Percentiles rank a stretch among this genome's conserved stretches.
These are phyloP conservation scores for Centrapalus pauciflorus DNA, from an alignment of 129 eudicot genomes.

Conservation along the genomic window DNA sequence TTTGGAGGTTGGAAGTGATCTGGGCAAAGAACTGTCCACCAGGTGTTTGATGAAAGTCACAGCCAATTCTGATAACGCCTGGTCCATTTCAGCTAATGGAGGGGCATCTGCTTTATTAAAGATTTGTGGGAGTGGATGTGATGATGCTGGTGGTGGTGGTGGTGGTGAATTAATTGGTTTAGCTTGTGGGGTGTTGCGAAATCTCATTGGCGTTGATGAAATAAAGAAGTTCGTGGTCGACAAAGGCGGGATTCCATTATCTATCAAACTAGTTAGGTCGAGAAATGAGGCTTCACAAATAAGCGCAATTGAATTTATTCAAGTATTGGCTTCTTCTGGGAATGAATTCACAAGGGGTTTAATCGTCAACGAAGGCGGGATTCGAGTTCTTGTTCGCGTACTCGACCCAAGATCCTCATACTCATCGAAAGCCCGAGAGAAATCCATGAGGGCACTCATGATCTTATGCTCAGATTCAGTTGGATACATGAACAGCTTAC, in stretches of 20 bases:
- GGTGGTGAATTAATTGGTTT: constrained; percentile 52
- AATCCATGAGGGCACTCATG: constrained; percentile 51
- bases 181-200: constrained; percentile 76
- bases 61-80: constrained; percentile 65
- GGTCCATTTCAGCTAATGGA: constrained; percentile 90
- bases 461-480: constrained; percentile 42
- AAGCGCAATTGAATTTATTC: constrained; percentile 54
- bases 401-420: constrained; percentile 51
- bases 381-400: constrained; percentile 48
- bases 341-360: constrained; percentile 46
- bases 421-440: constrained; percentile 53
- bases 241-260: constrained; percentile 49
- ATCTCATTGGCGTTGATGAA: constrained; percentile 79
- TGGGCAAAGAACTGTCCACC: constrained; percentile 53
- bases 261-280: constrained; percentile 46
- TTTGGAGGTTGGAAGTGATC: constrained; percentile 56
- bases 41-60: constrained; percentile 72
- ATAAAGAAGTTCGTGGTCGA: constrained; percentile 74
- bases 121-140: constrained; percentile 41
- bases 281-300: constrained; percentile 56
- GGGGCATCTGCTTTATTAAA: constrained; percentile 63
- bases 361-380: constrained; percentile 63
- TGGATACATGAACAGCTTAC: constrained; percentile 29
- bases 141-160: constrained; percentile 19
- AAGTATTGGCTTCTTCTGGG: constrained; percentile 47